phyloP scores from a whole-genome alignment of 2,329 filamentous ascomycete species.

The Orbilia brochopaga region DNA sequence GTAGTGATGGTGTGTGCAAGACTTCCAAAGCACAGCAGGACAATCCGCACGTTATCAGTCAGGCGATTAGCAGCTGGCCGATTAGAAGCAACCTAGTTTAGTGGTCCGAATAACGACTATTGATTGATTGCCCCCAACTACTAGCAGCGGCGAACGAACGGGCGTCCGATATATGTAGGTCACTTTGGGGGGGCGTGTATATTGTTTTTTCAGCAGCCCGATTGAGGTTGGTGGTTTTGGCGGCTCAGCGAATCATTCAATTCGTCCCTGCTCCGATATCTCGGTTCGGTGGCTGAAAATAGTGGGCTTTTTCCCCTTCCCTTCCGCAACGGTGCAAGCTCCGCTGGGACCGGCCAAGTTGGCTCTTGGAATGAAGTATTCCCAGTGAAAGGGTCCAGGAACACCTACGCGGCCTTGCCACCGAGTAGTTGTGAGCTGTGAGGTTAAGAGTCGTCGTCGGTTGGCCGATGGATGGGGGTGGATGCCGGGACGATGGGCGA shows the following conservation, averaged over 20 bases:
- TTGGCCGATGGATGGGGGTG: not conserved
- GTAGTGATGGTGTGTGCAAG: not conserved
- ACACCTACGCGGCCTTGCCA: constrained; percentile 9
- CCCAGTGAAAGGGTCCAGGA: no score
- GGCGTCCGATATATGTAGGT: constrained; percentile 4
- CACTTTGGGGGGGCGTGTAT: constrained; percentile 6
- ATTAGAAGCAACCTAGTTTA: not conserved
- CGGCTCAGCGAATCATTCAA: constrained; percentile 47
- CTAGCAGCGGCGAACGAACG: not conserved
- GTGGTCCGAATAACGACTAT: no score
- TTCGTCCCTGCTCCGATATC: constrained; percentile 28
- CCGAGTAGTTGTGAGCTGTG: constrained; percentile 1
- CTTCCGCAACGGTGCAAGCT: constrained; percentile 2
- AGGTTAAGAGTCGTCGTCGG: not conserved
- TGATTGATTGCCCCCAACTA: not conserved
- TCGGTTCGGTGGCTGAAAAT: constrained; percentile 4
- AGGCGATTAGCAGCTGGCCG: not conserved
- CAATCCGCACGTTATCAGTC: not conserved
- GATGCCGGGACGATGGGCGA: no score
- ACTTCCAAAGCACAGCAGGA: not conserved
- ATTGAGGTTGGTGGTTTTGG: constrained; percentile 22
- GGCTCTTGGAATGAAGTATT: not conserved
- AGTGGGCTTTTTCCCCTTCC: not conserved
- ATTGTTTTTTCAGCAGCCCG: constrained; percentile 23
- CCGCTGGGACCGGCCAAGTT: not conserved